phyloP scores from a whole-genome alignment of 805 yeast species.

The Saturnispora besseyi region DNA sequence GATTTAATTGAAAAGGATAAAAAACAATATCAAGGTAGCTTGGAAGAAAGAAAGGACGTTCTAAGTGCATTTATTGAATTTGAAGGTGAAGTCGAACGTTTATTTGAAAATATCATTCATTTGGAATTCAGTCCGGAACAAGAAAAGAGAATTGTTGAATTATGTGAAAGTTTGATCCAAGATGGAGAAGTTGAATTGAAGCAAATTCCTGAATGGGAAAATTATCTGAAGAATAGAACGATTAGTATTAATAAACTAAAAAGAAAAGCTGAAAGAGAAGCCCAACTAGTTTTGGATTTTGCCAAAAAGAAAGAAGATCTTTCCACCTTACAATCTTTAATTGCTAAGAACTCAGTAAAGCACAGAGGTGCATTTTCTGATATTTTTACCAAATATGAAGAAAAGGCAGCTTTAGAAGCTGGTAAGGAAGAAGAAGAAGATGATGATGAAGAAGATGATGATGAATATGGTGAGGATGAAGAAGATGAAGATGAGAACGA shows the following conservation, averaged over 20 bases:
- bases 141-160: conserved; percentile 49
- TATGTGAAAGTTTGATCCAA: conserved; percentile 36
- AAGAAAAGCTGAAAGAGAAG: conserved; percentile 50
- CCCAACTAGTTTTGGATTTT: conserved; percentile 42
- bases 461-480: background rate
- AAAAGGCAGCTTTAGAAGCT: background rate
- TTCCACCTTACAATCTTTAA: conserved; percentile 5
- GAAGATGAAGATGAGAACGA: conserved; percentile 3
- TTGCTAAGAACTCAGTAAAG: conserved; percentile 4
- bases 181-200: conserved; percentile 19
- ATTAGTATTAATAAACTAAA: conserved; percentile 39
- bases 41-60: conserved; percentile 57
- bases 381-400: conserved; percentile 5
- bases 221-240: conserved; percentile 41
- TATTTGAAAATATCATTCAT: conserved; percentile 75
- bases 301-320: conserved; percentile 1
- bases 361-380: conserved; percentile 4
- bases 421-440: conserved; percentile 2
- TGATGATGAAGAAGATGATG: background rate
- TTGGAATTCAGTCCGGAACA: conserved; percentile 51
- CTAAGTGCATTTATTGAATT: conserved; percentile 41
- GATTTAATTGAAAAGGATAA: conserved; percentile 66
- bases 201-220: conserved; percentile 11
- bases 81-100: conserved; percentile 54
- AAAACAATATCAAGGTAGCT: conserved; percentile 49